Conservation (phyloP, 2,329 filamentous ascomycete genomes). For the Colletotrichum sp. region DNA sequence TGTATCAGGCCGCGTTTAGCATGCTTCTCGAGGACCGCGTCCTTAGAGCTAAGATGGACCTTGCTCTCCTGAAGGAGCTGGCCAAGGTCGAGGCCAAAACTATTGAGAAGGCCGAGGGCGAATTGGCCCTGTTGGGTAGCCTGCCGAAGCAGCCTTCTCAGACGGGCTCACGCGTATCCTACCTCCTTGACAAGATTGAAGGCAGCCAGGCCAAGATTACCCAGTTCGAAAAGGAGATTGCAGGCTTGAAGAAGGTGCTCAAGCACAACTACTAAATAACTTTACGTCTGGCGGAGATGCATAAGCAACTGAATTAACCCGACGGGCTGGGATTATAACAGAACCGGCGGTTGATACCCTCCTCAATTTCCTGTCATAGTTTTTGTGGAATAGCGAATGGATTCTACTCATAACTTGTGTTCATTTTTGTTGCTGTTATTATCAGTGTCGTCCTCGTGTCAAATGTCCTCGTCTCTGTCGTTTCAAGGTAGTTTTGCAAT, state of each 20-base stretch:
- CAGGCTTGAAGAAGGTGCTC: constrained; percentile 73
- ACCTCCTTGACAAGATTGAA: constrained; percentile 76
- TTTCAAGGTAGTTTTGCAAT: no score
- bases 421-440: not conserved
- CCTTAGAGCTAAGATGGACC: constrained; percentile 74
- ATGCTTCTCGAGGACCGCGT: constrained; percentile 74
- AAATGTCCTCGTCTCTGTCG: no score
- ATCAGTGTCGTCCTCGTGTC: not conserved
- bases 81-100: constrained; percentile 74
- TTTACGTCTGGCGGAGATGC: not conserved
- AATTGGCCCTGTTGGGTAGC: constrained; percentile 73
- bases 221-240: constrained; percentile 75
- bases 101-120: constrained; percentile 80
- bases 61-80: constrained; percentile 72
- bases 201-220: constrained; percentile 78
- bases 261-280: constrained; percentile 29
- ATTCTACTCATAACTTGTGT: not conserved
- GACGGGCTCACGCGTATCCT: constrained; percentile 69
- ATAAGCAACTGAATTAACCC: not conserved
- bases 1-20: constrained; percentile 85
- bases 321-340: not conserved
- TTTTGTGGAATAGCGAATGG: not conserved
- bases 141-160: constrained; percentile 75
- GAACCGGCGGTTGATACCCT: not conserved
- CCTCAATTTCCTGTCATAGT: not conserved